Conservation (phyloP, 495 filamentous ascomycete genomes). For the Lichina pygmaea region DNA sequence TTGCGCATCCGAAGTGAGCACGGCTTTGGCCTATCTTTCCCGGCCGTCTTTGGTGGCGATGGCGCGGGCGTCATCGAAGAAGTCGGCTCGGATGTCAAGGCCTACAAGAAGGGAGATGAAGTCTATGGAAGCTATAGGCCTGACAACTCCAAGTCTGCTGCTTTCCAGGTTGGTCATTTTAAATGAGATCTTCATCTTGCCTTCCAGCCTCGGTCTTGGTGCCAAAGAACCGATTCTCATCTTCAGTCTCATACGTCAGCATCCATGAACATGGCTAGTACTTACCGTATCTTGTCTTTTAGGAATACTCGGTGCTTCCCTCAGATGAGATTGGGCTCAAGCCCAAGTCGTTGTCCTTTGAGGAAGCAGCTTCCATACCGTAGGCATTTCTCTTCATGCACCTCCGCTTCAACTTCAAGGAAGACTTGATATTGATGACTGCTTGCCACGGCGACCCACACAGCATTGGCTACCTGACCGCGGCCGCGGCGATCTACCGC, state of each 20-base stretch:
- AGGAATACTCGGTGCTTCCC: not conserved
- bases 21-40: no score
- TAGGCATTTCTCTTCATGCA: not conserved
- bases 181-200: no score
- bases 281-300: not conserved
- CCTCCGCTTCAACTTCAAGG: no score
- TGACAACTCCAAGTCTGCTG: not conserved
- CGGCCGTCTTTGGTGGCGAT: conserved; percentile 1
- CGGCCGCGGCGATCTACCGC: not conserved
- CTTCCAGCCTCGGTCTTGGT: not conserved
- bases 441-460: not conserved
- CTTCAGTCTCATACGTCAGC: no score
- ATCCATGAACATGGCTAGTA: not conserved
- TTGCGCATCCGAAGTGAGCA: no score
- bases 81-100: not conserved
- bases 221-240: not conserved
- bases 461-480: not conserved
- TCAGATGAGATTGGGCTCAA: not conserved
- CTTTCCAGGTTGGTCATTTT: not conserved
- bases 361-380: not conserved
- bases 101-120: not conserved
- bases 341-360: not conserved
- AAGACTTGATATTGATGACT: no score
- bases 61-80: conserved; percentile 2
- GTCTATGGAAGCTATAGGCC: not conserved